Base-by-base conservation (phyloP, 345 rosid species). In the Lumnitzera racemosa region DNA sequence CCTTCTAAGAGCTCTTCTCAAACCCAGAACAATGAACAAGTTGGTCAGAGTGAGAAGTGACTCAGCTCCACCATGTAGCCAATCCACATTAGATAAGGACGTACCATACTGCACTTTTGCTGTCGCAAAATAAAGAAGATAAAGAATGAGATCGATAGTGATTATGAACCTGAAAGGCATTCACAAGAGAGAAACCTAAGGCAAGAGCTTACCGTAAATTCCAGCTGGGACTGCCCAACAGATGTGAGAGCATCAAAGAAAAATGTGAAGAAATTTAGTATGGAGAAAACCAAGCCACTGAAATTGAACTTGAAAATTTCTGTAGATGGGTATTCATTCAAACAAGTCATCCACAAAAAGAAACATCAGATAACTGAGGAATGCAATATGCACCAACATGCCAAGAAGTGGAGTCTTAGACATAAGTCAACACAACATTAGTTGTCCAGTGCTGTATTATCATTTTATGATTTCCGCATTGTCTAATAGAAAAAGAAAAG, bases 31-130 rank as follows among this genome's bases (percentile, higher is more conserved):
- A 9, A 90, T 79, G 86, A 90, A 94, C 58, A 90, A 61, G 66
- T 94, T 89, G 57, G 99, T 89, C 12, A 94, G 74, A 47, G 96
- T 70, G 11, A 90, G 95, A 75, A 90, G 90, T 10, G 91, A 88
- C 64, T 94, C 96, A 49, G 91, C 97, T 31, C 91, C 90, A 64
- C 99, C 99, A 43, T 94, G 99, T 65, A 94, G 72, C 95, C 90
- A 87, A 70, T 94, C 96, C 75, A 94, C 95, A 72, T 94, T 88
- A 16, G 92, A 81, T 65, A 94, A 81, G 54, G 97, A 89, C 64
- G 91, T 87, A 55, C 95, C 96, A 64, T 81, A 88, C 24, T 78
- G 79, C 81, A 88, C 87, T 77, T 94, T 90, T n/a, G 94, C 97
- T 85, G 78, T 67, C 67, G 68, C 31, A 63, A 55, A 17, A 66